Evolutionary conservation across 805 yeast species (phyloP).

Genomic region (Millerozyma miso): DNA sequence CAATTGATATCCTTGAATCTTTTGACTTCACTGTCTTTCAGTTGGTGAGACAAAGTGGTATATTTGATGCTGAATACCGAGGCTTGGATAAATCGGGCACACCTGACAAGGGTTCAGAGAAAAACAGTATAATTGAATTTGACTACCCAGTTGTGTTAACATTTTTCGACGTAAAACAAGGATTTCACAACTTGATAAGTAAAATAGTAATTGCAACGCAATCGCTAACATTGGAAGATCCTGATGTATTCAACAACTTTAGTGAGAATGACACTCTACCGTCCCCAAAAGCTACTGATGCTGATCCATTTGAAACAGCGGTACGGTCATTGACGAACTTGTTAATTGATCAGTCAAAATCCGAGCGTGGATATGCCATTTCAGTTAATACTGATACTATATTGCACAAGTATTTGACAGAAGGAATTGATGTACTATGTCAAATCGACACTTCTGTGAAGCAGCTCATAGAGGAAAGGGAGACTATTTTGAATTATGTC

Average conservation of each 20-base stretch:
- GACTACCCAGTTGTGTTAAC: conserved; percentile 60
- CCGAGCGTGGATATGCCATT: conserved; percentile 26
- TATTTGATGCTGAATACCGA: conserved; percentile 30
- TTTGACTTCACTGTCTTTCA: conserved; percentile 58
- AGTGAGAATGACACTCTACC: conserved; percentile 49
- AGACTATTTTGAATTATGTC: conserved; percentile 64
- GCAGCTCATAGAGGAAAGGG: conserved; percentile 67
- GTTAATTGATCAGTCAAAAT: conserved; percentile 43
- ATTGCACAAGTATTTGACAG: conserved; percentile 34
- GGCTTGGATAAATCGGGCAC: conserved; percentile 6
- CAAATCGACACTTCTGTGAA: conserved; percentile 40
- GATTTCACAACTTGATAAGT: conserved; percentile 56
- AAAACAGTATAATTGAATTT: conserved; percentile 21
- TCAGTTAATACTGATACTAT: conserved; percentile 36
- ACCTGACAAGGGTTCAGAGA: background rate
- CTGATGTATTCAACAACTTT: conserved; percentile 66
- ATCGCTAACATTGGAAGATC: conserved; percentile 64
- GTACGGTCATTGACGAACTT: conserved; percentile 45
- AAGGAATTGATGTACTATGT: conserved; percentile 31
- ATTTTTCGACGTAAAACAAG: conserved; percentile 71
- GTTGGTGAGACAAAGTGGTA: conserved; percentile 4
- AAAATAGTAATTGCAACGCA: conserved; percentile 65
- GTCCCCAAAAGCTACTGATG: conserved; percentile 34
- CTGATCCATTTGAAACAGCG: conserved; percentile 44
- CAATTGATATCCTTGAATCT: conserved; percentile 53